phyloP scores from a whole-genome alignment of 805 yeast species.

The Yamadazyma nakazawae region DNA sequence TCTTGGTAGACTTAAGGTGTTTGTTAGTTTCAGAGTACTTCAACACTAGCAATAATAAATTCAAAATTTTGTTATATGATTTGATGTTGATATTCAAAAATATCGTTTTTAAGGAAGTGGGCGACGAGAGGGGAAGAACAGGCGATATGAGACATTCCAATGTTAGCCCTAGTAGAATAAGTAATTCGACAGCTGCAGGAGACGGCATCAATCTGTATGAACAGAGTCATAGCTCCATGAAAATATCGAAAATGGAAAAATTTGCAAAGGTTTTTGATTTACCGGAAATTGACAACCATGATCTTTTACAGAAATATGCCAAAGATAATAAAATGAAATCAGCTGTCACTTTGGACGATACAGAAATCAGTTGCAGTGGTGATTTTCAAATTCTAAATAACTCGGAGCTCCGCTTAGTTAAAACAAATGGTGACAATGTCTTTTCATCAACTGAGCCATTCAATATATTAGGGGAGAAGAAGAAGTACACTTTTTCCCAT shows the following conservation, averaged over 20 bases:
- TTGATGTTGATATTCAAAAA: constrained; percentile 52
- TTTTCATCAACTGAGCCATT: constrained; percentile 10
- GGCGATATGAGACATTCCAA: background rate
- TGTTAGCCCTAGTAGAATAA: background rate
- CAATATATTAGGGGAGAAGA: constrained; percentile 11
- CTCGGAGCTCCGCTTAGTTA: constrained; percentile 21
- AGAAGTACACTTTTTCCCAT: background rate
- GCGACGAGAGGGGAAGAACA: background rate
- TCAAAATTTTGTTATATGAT: constrained; percentile 58
- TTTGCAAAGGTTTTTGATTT: constrained; percentile 6
- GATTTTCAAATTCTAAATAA: constrained; percentile 33
- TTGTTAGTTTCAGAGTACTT: constrained; percentile 45
- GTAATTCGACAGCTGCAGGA: background rate
- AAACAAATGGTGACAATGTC: constrained; percentile 5
- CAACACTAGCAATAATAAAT: constrained; percentile 35
- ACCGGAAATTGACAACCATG: constrained; percentile 10
- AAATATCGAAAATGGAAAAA: background rate
- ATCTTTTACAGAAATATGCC: constrained; percentile 5
- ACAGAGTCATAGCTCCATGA: background rate
- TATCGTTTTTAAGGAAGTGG: constrained; percentile 17
- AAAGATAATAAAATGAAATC: constrained; percentile 13
- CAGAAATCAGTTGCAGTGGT: constrained; percentile 29
- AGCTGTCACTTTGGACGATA: constrained; percentile 27
- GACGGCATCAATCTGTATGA: background rate
- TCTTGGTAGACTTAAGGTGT: constrained; percentile 46